These are phyloP conservation scores for Acanthamoeba castellanii DNA, from an alignment of 208 protist species.

Conservation along the genomic window DNA sequence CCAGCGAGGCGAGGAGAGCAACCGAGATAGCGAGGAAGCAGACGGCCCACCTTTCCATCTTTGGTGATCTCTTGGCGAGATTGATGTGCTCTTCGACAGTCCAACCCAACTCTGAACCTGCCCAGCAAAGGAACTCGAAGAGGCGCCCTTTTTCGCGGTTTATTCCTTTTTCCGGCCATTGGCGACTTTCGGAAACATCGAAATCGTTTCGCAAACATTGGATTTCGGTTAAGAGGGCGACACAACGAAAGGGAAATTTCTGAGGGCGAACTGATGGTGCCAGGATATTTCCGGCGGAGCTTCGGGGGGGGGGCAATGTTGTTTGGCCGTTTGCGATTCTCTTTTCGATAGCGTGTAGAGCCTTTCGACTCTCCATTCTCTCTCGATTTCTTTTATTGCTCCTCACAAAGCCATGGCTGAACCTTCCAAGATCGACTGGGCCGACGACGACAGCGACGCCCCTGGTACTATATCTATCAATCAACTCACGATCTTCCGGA, in stretches of 20 bases:
- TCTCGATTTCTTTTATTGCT: not conserved
- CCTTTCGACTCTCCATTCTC: not conserved
- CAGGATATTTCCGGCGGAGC: no score
- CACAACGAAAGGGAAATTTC: no score
- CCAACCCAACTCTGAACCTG: no score
- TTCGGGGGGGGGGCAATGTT: no score
- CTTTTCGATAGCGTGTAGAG: no score
- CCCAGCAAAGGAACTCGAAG: no score
- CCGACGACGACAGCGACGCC: conserved; percentile 5
- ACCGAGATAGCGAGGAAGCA: not conserved
- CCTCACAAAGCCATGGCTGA: not conserved
- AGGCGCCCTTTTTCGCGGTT: not conserved
- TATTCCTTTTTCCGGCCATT: not conserved
- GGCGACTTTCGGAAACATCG: not conserved
- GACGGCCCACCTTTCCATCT: not conserved
- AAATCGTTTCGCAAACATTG: no score
- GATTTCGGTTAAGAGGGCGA: no score
- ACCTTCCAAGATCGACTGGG: not conserved
- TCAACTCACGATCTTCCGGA: no score
- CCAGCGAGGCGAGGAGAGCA: not conserved
- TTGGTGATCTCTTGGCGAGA: not conserved
- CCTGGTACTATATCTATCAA: not conserved
- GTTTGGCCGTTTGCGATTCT: no score
- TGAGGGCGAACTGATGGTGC: no score
- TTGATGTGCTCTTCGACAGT: no score